Conservation (phyloP, 495 filamentous ascomycete genomes). For the Aspergillus carlsbadensis region DNA sequence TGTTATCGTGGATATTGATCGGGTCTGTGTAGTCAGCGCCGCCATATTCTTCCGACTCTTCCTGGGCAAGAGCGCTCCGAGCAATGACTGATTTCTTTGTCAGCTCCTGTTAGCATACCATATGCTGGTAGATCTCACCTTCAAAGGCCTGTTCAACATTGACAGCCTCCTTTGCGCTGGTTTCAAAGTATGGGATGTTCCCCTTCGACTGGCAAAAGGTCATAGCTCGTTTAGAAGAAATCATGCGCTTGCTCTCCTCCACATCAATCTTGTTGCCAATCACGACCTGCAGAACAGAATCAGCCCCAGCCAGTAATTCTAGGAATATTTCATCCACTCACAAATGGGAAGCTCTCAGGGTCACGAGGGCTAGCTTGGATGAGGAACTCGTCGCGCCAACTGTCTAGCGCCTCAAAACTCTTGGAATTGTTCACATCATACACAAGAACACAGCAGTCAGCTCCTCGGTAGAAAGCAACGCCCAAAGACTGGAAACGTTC, state of each 20-base stretch:
- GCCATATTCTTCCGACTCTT: conserved; percentile 89
- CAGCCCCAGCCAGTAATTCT: neutral
- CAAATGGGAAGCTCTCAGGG: conserved; percentile 97
- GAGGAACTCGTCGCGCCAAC: conserved; percentile 97
- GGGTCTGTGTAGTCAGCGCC: conserved; percentile 89
- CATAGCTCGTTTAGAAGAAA: conserved; percentile 92
- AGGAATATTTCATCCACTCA: conserved; percentile 52
- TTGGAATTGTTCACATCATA: conserved; percentile 99
- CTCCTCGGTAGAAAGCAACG: conserved; percentile 96
- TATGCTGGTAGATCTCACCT: conserved; percentile 52
- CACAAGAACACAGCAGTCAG: conserved; percentile 97
- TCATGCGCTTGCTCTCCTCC: conserved; percentile 95
- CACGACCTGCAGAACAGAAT: conserved; percentile 59
- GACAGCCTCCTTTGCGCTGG: conserved; percentile 96
- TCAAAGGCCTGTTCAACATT: conserved; percentile 99
- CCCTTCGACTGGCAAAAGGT: conserved; percentile 98
- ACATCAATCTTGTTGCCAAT: conserved; percentile 99
- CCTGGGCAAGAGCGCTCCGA: conserved; percentile 89
- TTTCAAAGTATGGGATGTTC: conserved; percentile 97
- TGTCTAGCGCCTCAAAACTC: conserved; percentile 97
- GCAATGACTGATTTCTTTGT: conserved; percentile 73
- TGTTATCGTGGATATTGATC: conserved; percentile 94
- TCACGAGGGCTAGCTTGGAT: conserved; percentile 96
- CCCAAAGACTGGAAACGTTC: conserved; percentile 97
- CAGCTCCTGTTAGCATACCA: neutral